Base-by-base conservation (phyloP, 2,329 filamentous ascomycete species). In the Cladosporium sp. region DNA sequence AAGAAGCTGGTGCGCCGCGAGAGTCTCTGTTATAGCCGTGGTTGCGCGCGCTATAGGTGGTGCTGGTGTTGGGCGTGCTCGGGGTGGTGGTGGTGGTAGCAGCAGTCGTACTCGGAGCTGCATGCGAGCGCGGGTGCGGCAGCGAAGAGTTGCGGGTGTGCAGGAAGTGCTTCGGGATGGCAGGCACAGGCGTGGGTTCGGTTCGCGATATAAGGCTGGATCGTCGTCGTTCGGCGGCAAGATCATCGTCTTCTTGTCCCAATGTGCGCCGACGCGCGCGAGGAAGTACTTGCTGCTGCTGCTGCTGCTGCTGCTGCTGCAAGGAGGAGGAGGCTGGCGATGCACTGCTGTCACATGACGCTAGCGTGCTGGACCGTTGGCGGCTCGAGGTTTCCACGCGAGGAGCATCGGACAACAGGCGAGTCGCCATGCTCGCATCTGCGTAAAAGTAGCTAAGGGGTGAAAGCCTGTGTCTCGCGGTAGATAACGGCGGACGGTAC, bases 161-260 rank as follows among this genome's bases (percentile, higher is more conserved):
- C 26, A 65, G 48, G 48, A 65, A 65, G n/a, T 39, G 63, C n/a
- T 18, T 10, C 7, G 63, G 63, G n/a, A 65, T 65, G 16, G 57
- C 56, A 30, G 63, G 63, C 23, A 65, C 46, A 11, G 63, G 63
- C 39, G 39, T 46, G 5, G 57, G 23, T 13, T 36, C 25, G 25
- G 57, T 32, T 13, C n/a, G 39, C 18, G 53, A 53, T n/a, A 49
- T 58, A 30, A 54, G 32, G n/a, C 46, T 58, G 21, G 59, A 62
- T 51, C 48, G 60, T 21, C 34, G 49, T 32, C 23, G 49, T 28
- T 36, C n/a, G 8, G 8, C 25, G 39, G 34, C 16, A n/a, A 39
- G 32, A 10, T 56, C 49, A 30, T 53, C 48, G 48, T 53, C 46
- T 3, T 39, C 26, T 8, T n/a, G 16, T 2, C 46, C 58, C 7